These are phyloP conservation scores for Globisporangium irregulare DNA, from an alignment of 352 stramenopile species.

Conservation along the genomic window DNA sequence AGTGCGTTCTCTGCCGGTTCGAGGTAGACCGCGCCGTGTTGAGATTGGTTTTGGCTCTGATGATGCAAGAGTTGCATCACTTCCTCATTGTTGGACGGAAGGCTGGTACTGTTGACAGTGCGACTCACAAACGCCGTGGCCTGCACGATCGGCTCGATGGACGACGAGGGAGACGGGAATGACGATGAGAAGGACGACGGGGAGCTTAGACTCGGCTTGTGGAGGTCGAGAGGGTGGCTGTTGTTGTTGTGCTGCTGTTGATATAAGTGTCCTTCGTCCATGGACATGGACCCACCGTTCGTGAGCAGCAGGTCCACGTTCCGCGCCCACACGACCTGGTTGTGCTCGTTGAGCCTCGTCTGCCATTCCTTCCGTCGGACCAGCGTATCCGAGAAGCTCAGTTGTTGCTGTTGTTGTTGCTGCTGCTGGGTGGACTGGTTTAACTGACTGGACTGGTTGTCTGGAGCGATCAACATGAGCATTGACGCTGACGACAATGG, in stretches of 20 bases:
- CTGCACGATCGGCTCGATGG: conserved; percentile 24
- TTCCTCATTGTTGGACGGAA: background rate
- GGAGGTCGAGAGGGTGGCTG: background rate
- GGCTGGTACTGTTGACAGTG: conserved; percentile 10
- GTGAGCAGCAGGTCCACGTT: conserved; percentile 2
- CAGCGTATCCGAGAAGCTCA: conserved; percentile 11
- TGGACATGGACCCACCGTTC: background rate
- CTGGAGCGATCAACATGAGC: background rate
- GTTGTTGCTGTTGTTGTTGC: background rate
- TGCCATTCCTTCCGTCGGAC: conserved; percentile 45
- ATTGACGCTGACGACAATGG: background rate
- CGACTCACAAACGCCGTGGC: conserved; percentile 43
- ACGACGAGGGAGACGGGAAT: background rate
- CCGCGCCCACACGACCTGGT: conserved; percentile 33
- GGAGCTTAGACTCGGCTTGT: conserved; percentile 10
- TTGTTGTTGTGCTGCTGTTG: background rate
- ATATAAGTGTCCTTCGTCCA: background rate
- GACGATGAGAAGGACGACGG: conserved; percentile 13
- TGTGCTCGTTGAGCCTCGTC: conserved; percentile 19
- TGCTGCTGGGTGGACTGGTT: background rate
- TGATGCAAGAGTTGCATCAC: background rate
- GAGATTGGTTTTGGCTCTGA: conserved; percentile 13
- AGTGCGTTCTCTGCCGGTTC: conserved; percentile 25
- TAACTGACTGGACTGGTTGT: background rate
- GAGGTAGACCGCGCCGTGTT: conserved; percentile 24